These are phyloP conservation scores for Pleurotus tuoliensis DNA, from an alignment of 768 basidiomycete genomes.

Conservation along the genomic window DNA sequence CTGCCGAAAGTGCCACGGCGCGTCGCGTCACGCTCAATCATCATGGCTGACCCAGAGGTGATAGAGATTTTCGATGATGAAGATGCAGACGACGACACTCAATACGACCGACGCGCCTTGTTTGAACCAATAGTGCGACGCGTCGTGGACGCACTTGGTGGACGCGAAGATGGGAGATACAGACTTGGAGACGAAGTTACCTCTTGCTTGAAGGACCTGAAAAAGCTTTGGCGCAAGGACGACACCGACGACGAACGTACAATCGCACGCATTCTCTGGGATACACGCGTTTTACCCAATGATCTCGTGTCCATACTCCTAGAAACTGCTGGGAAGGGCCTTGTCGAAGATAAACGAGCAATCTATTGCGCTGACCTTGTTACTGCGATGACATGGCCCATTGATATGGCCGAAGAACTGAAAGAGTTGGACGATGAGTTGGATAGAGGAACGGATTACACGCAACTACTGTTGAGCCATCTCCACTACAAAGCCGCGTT, in stretches of 20 bases:
- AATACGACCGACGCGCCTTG: slow-evolving; percentile 44
- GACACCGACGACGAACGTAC: slow-evolving; percentile 97
- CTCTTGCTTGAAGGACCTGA: slow-evolving; percentile 89
- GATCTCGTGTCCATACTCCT: slow-evolving; percentile 87
- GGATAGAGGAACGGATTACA: slow-evolving; percentile 85
- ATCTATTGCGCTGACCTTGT: slow-evolving; percentile 85
- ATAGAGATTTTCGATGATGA: slow-evolving; percentile 13
- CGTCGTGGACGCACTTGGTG: slow-evolving; percentile 81
- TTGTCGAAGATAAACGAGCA: slow-evolving; percentile 78
- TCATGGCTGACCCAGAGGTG: background rate
- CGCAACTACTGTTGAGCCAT: slow-evolving; percentile 76
- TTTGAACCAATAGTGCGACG: slow-evolving; percentile 66
- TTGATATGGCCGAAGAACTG: slow-evolving; percentile 91
- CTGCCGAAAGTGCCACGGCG: too few species aligned
- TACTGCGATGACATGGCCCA: slow-evolving; percentile 98
- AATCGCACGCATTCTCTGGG: slow-evolving; percentile 89
- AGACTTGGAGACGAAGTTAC: slow-evolving; percentile 77
- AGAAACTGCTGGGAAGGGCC: slow-evolving; percentile 72
- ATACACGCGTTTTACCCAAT: slow-evolving; percentile 79
- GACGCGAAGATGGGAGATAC: slow-evolving; percentile 62
- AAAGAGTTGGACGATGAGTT: slow-evolving; percentile 85
- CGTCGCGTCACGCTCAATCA: too few species aligned
- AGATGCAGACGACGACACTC: slow-evolving; percentile 14
- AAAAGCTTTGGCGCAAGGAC: slow-evolving; percentile 94
- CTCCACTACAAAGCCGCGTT: slow-evolving; percentile 85